These are phyloP conservation scores for Candida sanyiensis DNA, from an alignment of 805 yeast genomes.

Conservation along the genomic window DNA sequence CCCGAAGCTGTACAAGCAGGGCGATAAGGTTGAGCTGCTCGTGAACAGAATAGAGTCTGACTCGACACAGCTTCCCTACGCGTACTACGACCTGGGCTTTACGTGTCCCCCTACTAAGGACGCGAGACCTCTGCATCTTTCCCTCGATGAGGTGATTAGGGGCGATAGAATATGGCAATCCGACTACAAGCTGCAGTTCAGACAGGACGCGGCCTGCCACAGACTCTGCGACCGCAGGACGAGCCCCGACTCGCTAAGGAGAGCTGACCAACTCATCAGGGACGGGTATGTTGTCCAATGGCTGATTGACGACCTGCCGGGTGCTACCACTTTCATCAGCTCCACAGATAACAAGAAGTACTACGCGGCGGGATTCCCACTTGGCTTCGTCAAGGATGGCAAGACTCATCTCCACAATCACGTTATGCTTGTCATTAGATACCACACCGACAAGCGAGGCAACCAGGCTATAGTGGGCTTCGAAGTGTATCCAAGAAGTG, in stretches of 20 bases:
- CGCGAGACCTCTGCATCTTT: conserved; percentile 57
- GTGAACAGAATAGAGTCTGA: conserved; percentile 80
- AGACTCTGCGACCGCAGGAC: conserved; percentile 65
- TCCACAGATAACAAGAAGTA: conserved; percentile 55
- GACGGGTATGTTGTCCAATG: conserved; percentile 77
- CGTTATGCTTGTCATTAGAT: conserved; percentile 73
- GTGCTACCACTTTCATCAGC: conserved; percentile 75
- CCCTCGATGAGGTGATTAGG: conserved; percentile 68
- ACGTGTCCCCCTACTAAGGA: conserved; percentile 61
- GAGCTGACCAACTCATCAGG: conserved; percentile 57
- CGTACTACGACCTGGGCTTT: conserved; percentile 73
- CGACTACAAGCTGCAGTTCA: conserved; percentile 59
- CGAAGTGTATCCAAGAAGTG: conserved; percentile 84
- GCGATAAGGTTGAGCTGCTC: conserved; percentile 60
- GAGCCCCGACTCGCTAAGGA: conserved; percentile 41
- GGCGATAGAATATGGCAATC: conserved; percentile 81
- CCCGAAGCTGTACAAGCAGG: conserved; percentile 35
- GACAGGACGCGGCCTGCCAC: conserved; percentile 58
- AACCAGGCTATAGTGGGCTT: conserved; percentile 73
- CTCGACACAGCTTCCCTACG: conserved; percentile 67
- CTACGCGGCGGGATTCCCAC: conserved; percentile 82
- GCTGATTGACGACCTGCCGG: conserved; percentile 79
- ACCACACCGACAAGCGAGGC: conserved; percentile 44
- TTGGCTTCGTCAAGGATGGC: conserved; percentile 64
- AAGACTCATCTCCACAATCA: conserved; percentile 69